These are phyloP conservation scores for Gelatoporia subvermispora DNA, from an alignment of 768 basidiomycete species.

Conservation along the genomic window DNA sequence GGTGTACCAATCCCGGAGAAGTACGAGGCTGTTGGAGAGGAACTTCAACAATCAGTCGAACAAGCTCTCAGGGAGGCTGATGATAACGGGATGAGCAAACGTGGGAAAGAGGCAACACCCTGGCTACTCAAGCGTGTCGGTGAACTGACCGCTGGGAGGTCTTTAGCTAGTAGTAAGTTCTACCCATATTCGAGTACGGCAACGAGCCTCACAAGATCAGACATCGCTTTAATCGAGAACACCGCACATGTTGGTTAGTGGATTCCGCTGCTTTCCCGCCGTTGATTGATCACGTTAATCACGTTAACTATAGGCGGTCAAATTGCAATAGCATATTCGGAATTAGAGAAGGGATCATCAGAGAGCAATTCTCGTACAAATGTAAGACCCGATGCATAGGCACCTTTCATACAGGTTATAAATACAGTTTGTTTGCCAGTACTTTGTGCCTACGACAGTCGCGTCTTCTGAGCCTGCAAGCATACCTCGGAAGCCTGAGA, in stretches of 20 bases:
- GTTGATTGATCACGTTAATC: background rate
- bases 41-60: conserved; percentile 74
- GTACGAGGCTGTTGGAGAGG: conserved; percentile 60
- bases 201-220: conserved; percentile 26
- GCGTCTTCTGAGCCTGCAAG: background rate
- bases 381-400: background rate
- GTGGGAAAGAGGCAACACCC: conserved; percentile 91
- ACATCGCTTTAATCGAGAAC: conserved; percentile 87
- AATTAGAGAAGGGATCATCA: conserved; percentile 27
- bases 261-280: background rate
- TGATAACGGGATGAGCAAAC: conserved; percentile 67
- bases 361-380: background rate
- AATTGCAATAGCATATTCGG: conserved; percentile 74
- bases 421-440: background rate
- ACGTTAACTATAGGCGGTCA: conserved; percentile 64
- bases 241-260: conserved; percentile 77
- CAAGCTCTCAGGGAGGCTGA: conserved; percentile 83
- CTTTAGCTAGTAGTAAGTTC: conserved; percentile 62
- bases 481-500: background rate
- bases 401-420: background rate
- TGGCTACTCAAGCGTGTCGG: conserved; percentile 85
- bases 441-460: background rate
- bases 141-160: conserved; percentile 73
- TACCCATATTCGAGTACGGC: background rate
- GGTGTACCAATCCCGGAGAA: conserved; percentile 86